phyloP scores from a whole-genome alignment of 192 early-diverging fungal species.

The Coemansia sp. region DNA sequence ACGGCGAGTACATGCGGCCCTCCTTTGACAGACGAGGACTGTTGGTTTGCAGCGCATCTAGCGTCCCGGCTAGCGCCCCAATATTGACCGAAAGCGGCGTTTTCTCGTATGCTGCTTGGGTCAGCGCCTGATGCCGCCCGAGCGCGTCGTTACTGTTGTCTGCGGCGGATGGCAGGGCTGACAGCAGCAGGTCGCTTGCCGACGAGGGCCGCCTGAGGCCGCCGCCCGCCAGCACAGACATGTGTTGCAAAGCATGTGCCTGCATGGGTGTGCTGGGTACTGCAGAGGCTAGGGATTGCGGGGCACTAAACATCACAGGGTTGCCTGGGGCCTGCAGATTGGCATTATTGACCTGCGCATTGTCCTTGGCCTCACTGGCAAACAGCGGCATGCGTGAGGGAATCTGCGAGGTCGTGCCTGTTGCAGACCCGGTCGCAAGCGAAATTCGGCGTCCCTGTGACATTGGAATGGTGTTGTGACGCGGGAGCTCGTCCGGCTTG shows the following conservation, averaged over 20 bases:
- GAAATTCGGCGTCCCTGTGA: conserved; percentile 18
- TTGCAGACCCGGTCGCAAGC: conserved; percentile 1
- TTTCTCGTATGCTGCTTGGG: neutral
- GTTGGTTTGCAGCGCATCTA: conserved; percentile 13
- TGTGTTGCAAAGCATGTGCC: neutral
- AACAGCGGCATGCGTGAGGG: conserved; percentile 8
- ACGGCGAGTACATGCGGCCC: conserved; percentile 1
- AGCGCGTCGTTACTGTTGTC: neutral
- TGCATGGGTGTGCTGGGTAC: neutral
- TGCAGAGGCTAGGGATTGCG: neutral
- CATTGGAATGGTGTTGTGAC: conserved; percentile 36
- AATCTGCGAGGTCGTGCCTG: neutral
- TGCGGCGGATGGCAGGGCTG: neutral
- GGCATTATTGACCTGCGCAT: conserved; percentile 9
- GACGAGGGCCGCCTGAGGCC: conserved; percentile 1
- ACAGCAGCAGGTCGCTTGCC: neutral
- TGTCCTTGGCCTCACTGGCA: conserved; percentile 2
- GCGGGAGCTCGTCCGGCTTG: conserved; percentile 2
- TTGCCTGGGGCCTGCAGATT: conserved; percentile 5
- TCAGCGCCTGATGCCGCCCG: neutral
- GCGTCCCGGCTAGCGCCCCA: neutral
- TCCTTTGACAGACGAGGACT: conserved; percentile 14
- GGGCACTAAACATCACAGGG: conserved; percentile 5
- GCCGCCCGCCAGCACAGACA: neutral
- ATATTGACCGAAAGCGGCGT: neutral